Base-by-base conservation (phyloP, 768 basidiomycete species). In the Hericium erinaceus region DNA sequence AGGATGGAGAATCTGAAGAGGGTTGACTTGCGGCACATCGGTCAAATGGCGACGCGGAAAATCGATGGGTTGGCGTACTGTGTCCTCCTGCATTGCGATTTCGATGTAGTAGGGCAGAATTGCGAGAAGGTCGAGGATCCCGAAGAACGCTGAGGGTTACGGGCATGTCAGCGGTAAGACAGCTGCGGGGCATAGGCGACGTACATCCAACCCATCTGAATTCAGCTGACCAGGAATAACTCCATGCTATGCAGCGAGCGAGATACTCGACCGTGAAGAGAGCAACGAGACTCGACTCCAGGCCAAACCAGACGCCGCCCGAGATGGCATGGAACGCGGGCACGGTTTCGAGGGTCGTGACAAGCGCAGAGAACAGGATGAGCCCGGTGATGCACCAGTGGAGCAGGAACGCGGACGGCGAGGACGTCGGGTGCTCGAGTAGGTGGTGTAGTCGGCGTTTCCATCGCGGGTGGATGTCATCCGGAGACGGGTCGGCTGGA, bases 41-140 rank as follows among this genome's bases (percentile, higher is more conserved):
- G 15, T 18, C 16, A 20, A 46, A 20, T 46, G 33, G 9, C 13
- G n/a, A 46, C 44, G 15, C 18, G 44, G 4, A 46, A 18, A 9
- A 46, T 46, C 33, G 7, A 2, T 46, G 16, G 37, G 56, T 48
- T 20, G 44, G 52, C 51, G 56, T 62, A 91, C 90, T 1, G 92
- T 94, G 69, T 97, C 93, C 73, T 92, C 88, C 39, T 81, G 83
- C 11, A 94, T 66, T 28, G 89, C 71, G 53, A 95, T 77, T 72
- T 95, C 93, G 55, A 95, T 82, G 68, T 92, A 95, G 66, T 93
- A 95, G 2, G 93, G 93, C 22, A 89, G 64, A 50, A 95, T 92
- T 3, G 92, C 87, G 57, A 95, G 76, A 15, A 92, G 70, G 66
- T 95, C 93, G 67, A 92, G 82, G 22, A 95, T 79, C 4, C 89